Evolutionary conservation across 371 early-diverging fungal species (phyloP), one percentile per base, ranked within the genome.

Genomic region (Blakeslea trispora): DNA sequence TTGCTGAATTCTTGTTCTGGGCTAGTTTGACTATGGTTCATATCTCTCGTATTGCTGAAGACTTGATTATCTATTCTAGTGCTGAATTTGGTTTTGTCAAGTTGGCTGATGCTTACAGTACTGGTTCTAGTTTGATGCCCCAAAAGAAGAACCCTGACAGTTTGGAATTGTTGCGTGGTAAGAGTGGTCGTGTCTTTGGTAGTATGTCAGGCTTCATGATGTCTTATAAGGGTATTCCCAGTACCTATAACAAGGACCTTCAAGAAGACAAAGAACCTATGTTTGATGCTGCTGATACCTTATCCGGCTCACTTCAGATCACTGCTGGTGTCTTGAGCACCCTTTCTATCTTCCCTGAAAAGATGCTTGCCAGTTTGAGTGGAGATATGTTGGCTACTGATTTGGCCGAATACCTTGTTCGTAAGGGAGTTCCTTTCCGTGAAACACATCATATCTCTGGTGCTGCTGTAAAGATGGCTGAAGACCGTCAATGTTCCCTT

Each of bases 101-200:
- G 57, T 76, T 96, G 44, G 94, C 95, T 8, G 98, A 98, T 71
- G 94, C 95, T 14, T 97, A 96, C 49, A 89, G 93, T 67, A 98
- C 97, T n/a, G 98, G 98, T 5, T 91, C 92, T 71, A 93, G 93
- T 64, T 74, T 98, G 76, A 98, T 98, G 98, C 98, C 98, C 32
- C 98, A 98, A 70, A 98, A 98, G 81, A 97, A 97, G 86, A 98
- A 98, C 80, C 95, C 98, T 4, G 98, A 98, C 71, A 91, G 92
- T 51, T 70, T 96, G 47, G 98, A 98, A 71, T 81, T 98, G 42
- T 78, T 98, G 59, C 93, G 98, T 59, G 98, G 98, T 61, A 98
- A 98, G 72, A 81, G 87, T 55, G 98, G 98, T 15, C 91, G 96
- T 46, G 92, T 95, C 28, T 96, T 95, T 83, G 98, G 98, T 28